Evolutionary conservation across 306 rosid species (phyloP).

Genomic region (Casuarina equisetifolia): DNA sequence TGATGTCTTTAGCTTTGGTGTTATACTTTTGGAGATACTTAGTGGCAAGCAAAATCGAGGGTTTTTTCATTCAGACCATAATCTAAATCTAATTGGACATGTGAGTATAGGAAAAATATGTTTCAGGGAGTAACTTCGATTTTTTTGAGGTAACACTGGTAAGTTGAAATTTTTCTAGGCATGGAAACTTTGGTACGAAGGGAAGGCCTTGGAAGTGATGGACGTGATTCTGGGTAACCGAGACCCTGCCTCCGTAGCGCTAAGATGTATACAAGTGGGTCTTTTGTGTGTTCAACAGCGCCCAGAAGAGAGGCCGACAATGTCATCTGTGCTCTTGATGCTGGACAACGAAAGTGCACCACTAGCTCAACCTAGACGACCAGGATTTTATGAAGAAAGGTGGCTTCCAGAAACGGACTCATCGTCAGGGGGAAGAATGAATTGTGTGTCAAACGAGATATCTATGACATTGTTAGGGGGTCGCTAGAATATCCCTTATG

Average conservation of each 20-base stretch:
- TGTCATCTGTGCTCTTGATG: conserved; percentile 48
- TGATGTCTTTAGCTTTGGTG: conserved; percentile 44
- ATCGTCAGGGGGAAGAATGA: conserved; percentile 27
- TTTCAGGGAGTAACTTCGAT: conserved; percentile 10
- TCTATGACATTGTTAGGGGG: conserved; percentile 31
- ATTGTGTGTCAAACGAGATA: conserved; percentile 31
- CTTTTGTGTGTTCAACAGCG: conserved; percentile 50
- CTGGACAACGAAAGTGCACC: conserved; percentile 36
- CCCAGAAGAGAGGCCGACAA: conserved; percentile 60
- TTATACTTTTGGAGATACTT: conserved; percentile 36
- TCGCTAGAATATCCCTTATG: conserved; percentile 22
- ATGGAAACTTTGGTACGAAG: conserved; percentile 66
- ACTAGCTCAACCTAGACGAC: conserved; percentile 41
- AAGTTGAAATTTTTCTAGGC: conserved; percentile 36
- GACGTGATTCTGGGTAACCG: conserved; percentile 37
- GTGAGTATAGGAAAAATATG: conserved; percentile 29
- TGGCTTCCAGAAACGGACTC: conserved; percentile 33
- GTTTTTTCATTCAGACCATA: conserved; percentile 45
- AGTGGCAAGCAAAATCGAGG: conserved; percentile 46
- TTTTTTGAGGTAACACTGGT: not conserved
- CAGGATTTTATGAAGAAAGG: conserved; percentile 46
- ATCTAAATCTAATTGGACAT: conserved; percentile 48
- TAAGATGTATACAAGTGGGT: conserved; percentile 51
- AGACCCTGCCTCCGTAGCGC: conserved; percentile 14
- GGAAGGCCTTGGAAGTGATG: conserved; percentile 39